These are phyloP conservation scores for Durio zibethinus DNA, from an alignment of 345 rosid species.

Conservation along the genomic window DNA sequence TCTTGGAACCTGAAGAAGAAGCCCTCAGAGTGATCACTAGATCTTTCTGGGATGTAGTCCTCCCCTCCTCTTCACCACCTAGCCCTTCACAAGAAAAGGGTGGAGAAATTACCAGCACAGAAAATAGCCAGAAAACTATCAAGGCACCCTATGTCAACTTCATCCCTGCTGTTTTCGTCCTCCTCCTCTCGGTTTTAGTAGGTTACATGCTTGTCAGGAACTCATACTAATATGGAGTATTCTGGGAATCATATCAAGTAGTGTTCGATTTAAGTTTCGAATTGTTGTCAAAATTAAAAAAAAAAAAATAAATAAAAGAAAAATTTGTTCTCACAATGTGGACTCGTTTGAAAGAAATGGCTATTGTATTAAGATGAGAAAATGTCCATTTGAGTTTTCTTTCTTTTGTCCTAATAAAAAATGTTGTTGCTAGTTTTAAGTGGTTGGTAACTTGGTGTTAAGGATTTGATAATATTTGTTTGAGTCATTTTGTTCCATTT, in stretches of 20 bases:
- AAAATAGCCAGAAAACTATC: slow-evolving; percentile 4
- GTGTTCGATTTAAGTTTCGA: background rate
- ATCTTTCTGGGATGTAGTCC: slow-evolving; percentile 67
- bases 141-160: slow-evolving; percentile 26
- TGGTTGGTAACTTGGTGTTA: no score
- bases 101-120: slow-evolving; percentile 19
- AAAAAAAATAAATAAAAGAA: background rate
- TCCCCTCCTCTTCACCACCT: slow-evolving; percentile 25
- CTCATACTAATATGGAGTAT: slow-evolving; percentile 8
- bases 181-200: slow-evolving; percentile 46
- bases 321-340: background rate
- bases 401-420: background rate
- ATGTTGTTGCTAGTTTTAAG: no score
- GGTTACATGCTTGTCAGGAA: slow-evolving; percentile 44
- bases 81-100: slow-evolving; percentile 24
- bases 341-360: background rate
- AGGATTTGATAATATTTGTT: no score
- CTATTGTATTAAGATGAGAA: background rate
- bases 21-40: slow-evolving; percentile 35
- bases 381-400: background rate
- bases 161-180: slow-evolving; percentile 46
- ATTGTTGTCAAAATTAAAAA: background rate
- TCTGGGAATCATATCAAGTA: background rate
- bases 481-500: no score
- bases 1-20: slow-evolving; percentile 63